Evolutionary conservation across 2,329 filamentous ascomycete species (phyloP).

Genomic region (Lasiodiplodia citricola): DNA sequence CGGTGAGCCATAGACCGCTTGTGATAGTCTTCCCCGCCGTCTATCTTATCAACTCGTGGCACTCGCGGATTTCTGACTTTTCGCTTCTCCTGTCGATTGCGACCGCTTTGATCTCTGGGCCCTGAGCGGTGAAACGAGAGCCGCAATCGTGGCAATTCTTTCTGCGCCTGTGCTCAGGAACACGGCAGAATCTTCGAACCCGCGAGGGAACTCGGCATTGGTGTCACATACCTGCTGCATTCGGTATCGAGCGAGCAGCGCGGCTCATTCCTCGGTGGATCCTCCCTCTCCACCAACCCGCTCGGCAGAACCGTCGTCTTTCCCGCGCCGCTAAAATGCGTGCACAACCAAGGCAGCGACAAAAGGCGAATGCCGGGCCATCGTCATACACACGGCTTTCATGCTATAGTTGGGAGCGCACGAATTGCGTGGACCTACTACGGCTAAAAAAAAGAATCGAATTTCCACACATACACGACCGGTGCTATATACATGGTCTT

Average conservation of each 20-base stretch:
- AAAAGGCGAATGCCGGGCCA: not conserved
- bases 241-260: not conserved
- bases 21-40: constrained; percentile 4
- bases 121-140: constrained; percentile 8
- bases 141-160: not conserved
- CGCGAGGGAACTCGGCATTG: not conserved
- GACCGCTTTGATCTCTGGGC: not conserved
- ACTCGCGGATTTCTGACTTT: not conserved
- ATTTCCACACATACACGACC: not conserved
- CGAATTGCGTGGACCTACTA: not conserved
- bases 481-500: constrained; percentile 1
- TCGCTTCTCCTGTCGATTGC: constrained; percentile 17
- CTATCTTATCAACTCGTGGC: constrained; percentile 4
- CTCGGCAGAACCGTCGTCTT: not conserved
- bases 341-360: not conserved
- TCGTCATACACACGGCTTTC: not conserved
- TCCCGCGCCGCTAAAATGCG: not conserved
- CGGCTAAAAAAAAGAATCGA: not conserved
- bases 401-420: not conserved
- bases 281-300: not conserved
- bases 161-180: not conserved
- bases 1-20: constrained; percentile 9
- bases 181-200: not conserved
- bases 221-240: not conserved
- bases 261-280: constrained; percentile 8